These are phyloP conservation scores for Circinella minor DNA, from an alignment of 371 early-diverging fungal species.

Conservation along the genomic window DNA sequence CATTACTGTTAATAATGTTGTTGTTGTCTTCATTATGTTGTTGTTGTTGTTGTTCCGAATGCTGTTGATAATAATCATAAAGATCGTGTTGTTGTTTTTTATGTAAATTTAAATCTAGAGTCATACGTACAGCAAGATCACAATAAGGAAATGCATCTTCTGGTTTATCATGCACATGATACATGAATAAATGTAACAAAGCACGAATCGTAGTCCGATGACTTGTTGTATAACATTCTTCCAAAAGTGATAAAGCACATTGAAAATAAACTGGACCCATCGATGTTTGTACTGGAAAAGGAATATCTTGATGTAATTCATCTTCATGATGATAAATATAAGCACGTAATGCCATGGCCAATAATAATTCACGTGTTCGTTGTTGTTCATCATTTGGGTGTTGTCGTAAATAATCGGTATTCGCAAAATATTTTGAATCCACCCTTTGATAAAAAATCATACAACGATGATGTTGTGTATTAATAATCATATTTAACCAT, in stretches of 20 bases:
- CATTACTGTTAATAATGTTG: too few species aligned
- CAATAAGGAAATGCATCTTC: slow-evolving; percentile 17
- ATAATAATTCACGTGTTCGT: slow-evolving; percentile 12
- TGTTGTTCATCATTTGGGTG: background rate
- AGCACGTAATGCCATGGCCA: slow-evolving; percentile 25
- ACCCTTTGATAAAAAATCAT: slow-evolving; percentile 26
- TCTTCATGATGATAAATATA: slow-evolving; percentile 26
- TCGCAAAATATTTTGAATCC: slow-evolving; percentile 2
- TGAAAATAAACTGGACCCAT: slow-evolving; percentile 23
- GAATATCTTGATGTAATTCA: slow-evolving; percentile 20
- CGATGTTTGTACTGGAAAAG: slow-evolving; percentile 12
- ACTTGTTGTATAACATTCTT: slow-evolving; percentile 23
- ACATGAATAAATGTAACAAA: slow-evolving; percentile 22
- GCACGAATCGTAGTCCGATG: slow-evolving; percentile 28
- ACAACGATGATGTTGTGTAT: slow-evolving; percentile 19
- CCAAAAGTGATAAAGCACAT: slow-evolving; percentile 22
- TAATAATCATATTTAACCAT: slow-evolving; percentile 25
- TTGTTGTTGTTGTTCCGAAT: background rate
- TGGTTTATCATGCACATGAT: slow-evolving; percentile 12
- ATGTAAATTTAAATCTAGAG: slow-evolving; percentile 23
- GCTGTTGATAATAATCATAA: background rate
- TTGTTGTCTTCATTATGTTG: background rate
- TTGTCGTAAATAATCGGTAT: background rate
- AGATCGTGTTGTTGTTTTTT: background rate
- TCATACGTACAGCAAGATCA: slow-evolving; percentile 29